A percentile compares a stretch with the other conserved stretches of the same genome.
phyloP scores from a whole-genome alignment of 2,329 filamentous ascomycete genomes.

The Plenodomus tracheiphilus region DNA sequence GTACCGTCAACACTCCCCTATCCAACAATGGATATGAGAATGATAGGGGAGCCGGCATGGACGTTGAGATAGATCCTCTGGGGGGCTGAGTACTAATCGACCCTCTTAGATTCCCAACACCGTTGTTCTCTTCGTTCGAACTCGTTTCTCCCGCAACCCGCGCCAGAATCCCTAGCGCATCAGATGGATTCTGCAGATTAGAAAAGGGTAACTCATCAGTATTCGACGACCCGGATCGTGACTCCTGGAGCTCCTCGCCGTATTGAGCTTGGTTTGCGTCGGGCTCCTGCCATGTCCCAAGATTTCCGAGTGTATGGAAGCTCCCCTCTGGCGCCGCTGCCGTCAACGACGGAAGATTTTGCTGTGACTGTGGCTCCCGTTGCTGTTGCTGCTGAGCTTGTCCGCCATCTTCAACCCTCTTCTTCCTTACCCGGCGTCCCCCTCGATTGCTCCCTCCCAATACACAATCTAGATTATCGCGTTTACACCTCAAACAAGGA shows the following conservation, averaged over 20 bases:
- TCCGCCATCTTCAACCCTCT: conserved; percentile 29
- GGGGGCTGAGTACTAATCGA: conserved; percentile 3
- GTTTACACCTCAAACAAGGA: conserved; percentile 62
- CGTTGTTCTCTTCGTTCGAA: conserved; percentile 30
- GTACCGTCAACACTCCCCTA: conserved; percentile 47
- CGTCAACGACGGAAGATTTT: conserved; percentile 28
- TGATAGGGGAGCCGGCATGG: conserved; percentile 36
- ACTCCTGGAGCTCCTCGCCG: conserved; percentile 25
- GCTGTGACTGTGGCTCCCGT: conserved; percentile 5
- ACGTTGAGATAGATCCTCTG: not conserved
- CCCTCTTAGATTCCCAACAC: conserved; percentile 14
- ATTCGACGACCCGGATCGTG: conserved; percentile 35
- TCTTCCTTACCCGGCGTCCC: conserved; percentile 61
- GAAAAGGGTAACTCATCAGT: conserved; percentile 44
- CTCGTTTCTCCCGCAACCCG: conserved; percentile 49
- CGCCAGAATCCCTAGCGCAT: conserved; percentile 54
- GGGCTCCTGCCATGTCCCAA: conserved; percentile 42
- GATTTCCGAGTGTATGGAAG: conserved; percentile 42
- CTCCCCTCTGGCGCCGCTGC: conserved; percentile 37
- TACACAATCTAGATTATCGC: conserved; percentile 61
- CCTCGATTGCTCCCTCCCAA: conserved; percentile 63
- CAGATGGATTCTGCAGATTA: conserved; percentile 54
- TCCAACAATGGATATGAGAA: conserved; percentile 50
- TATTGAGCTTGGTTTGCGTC: conserved; percentile 20
- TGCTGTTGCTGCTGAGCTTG: conserved; percentile 1